These are phyloP conservation scores for Plasmodium gaboni DNA, from an alignment of 169 alveolate genomes.

Conservation along the genomic window DNA sequence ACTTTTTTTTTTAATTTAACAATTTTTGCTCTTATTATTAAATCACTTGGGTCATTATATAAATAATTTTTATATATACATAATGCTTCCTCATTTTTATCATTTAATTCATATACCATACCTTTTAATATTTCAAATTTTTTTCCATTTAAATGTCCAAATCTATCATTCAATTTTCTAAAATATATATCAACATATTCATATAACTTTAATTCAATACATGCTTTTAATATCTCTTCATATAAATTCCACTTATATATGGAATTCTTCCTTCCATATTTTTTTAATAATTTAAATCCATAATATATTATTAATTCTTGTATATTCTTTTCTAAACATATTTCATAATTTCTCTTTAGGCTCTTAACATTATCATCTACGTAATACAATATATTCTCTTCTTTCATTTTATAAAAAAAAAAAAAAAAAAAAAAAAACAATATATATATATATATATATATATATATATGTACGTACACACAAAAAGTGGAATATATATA, in stretches of 20 bases:
- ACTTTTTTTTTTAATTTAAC: conserved; percentile 41
- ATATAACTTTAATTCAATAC: conserved; percentile 50
- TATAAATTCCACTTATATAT: conserved; percentile 53
- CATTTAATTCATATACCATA: conserved; percentile 56
- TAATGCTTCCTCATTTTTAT: conserved; percentile 62
- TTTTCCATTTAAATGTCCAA: conserved; percentile 49
- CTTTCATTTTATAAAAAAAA: conserved; percentile 11
- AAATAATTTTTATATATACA: conserved; percentile 46
- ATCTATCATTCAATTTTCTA: conserved; percentile 47
- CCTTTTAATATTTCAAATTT: conserved; percentile 55
- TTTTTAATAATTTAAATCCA: conserved; percentile 43
- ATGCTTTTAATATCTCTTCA: conserved; percentile 44
- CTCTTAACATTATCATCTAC: conserved; percentile 18
- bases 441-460: conserved; percentile 7
- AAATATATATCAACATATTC: conserved; percentile 60
- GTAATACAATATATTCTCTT: conserved; percentile 17
- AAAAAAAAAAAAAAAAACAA: too few relatives aligned
- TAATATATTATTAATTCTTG: conserved; percentile 50
- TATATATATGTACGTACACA: neutral
- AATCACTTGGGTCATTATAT: conserved; percentile 31
- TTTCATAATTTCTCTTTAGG: conserved; percentile 29
- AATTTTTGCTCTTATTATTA: conserved; percentile 61
- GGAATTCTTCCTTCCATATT: conserved; percentile 14
- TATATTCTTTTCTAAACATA: conserved; percentile 43
- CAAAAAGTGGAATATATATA: neutral